phyloP scores from a whole-genome alignment of 2,329 filamentous ascomycete species.

The Samsoniella hepiali region DNA sequence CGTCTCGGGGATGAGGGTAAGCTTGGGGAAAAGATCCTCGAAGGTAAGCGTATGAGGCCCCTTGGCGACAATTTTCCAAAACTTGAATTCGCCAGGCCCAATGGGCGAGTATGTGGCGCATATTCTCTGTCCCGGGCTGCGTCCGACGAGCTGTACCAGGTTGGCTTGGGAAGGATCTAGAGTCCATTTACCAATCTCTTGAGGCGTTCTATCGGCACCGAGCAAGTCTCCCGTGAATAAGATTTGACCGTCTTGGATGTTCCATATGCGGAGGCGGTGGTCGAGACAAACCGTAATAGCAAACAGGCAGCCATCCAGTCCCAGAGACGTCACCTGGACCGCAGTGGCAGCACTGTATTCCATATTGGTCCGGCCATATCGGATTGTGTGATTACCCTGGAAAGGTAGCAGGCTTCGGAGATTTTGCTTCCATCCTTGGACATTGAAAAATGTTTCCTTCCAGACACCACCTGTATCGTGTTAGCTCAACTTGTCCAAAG shows the following conservation, averaged over 20 bases:
- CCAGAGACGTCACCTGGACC: constrained; percentile 51
- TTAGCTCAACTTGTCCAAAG: neutral
- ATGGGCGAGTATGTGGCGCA: constrained; percentile 86
- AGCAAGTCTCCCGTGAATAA: constrained; percentile 76
- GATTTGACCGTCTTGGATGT: constrained; percentile 74
- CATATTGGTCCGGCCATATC: constrained; percentile 61
- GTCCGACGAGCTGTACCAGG: constrained; percentile 69
- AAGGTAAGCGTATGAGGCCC: constrained; percentile 62
- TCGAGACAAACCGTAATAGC: constrained; percentile 83
- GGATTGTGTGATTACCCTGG: constrained; percentile 60
- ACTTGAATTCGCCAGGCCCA: constrained; percentile 87
- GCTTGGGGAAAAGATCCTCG: constrained; percentile 65
- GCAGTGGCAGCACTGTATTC: constrained; percentile 67
- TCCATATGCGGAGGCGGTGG: constrained; percentile 87
- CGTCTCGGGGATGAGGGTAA: constrained; percentile 60
- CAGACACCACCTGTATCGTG: constrained; percentile 41
- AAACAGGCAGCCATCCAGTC: constrained; percentile 49
- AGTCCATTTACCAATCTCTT: constrained; percentile 69
- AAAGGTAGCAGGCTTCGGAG: constrained; percentile 65
- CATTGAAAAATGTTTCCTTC: constrained; percentile 71
- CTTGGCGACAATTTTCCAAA: constrained; percentile 73
- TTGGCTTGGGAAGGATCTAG: constrained; percentile 77
- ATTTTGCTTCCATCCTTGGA: constrained; percentile 68
- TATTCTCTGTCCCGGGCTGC: constrained; percentile 48
- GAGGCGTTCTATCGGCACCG: constrained; percentile 60